Evolutionary conservation across 345 rosid genomes (phyloP).

Genomic region (Citrus sinensis): DVS_A1.0 CM039166.1:16874501-16875000

Average conservation of each 20-base stretch:
- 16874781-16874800: neutral
- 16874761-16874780: slow-evolving; percentile 52
- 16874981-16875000: slow-evolving; percentile 63
- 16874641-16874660: slow-evolving; percentile 57
- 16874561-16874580: neutral
- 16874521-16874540: slow-evolving; percentile 45
- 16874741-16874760: slow-evolving; percentile 57
- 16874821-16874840: neutral
- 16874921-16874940: neutral
- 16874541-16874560: neutral
- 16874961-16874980: slow-evolving; percentile 32
- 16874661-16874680: slow-evolving; percentile 66
- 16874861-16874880: neutral
- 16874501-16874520: slow-evolving; percentile 52
- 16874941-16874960: neutral
- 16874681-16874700: slow-evolving; percentile 64
- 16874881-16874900: neutral
- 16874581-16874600: neutral
- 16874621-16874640: slow-evolving; percentile 46
- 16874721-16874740: slow-evolving; percentile 59
- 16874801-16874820: neutral
- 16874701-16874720: slow-evolving; percentile 54
- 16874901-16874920: neutral
- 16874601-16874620: neutral
- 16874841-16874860: neutral